These are phyloP conservation scores for Fusarium chuoi DNA, from an alignment of 2,329 filamentous ascomycete species.

Conservation along the genomic window DNA sequence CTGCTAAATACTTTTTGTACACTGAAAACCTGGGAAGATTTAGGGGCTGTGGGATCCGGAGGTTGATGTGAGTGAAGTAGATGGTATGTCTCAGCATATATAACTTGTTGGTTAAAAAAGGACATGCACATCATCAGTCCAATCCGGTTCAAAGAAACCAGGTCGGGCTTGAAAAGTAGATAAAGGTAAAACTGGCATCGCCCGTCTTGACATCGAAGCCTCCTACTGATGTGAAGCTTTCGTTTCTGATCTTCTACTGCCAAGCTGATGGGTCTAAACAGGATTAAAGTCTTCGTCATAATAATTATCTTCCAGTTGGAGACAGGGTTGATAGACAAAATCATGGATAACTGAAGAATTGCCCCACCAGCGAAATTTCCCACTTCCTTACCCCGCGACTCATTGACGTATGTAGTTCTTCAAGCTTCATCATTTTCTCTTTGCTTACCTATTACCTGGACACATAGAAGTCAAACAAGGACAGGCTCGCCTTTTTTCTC, in stretches of 20 bases:
- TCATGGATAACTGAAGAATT: conserved; percentile 3
- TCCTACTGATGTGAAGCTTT: background rate
- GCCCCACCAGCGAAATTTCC: conserved; percentile 29
- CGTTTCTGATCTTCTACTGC: background rate
- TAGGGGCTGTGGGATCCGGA: background rate
- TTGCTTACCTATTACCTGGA: background rate
- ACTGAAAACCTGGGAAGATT: conserved; percentile 18
- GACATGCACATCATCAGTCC: background rate
- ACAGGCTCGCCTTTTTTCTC: background rate
- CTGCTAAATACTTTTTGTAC: background rate
- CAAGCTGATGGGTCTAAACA: background rate
- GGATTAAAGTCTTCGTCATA: background rate
- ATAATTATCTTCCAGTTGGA: background rate
- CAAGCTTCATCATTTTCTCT: background rate
- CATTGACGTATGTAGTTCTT: conserved; percentile 1
- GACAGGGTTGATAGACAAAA: background rate
- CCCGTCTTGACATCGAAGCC: background rate
- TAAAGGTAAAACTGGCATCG: conserved; percentile 10
- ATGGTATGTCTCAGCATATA: background rate
- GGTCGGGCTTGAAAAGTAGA: background rate
- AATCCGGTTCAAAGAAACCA: background rate
- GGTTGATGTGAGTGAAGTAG: background rate
- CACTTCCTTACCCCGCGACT: conserved; percentile 29
- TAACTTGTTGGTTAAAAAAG: background rate
- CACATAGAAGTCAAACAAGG: background rate